These are phyloP conservation scores for Fusarium nematophilum DNA, from an alignment of 2,329 filamentous ascomycete species.

Conservation along the genomic window DNA sequence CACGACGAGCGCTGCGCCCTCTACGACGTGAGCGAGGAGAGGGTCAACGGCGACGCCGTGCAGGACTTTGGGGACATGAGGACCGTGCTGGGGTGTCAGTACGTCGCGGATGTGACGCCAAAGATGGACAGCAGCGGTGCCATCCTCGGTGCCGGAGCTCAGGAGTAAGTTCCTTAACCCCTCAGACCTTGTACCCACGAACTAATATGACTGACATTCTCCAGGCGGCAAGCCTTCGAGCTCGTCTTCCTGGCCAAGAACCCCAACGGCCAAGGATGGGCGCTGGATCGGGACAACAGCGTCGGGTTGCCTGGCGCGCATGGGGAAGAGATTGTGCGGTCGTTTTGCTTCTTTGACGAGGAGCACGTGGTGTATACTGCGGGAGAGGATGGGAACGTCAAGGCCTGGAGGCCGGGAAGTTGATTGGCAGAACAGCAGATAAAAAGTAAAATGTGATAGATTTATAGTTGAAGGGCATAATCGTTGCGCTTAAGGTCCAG, in stretches of 20 bases:
- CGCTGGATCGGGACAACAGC: constrained; percentile 63
- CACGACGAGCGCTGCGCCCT: constrained; percentile 83
- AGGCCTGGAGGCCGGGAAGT: constrained; percentile 61
- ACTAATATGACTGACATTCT: neutral
- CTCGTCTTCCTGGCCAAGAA: constrained; percentile 68
- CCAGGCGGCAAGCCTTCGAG: constrained; percentile 67
- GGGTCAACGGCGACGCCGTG: constrained; percentile 67
- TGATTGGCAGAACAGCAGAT: constrained; percentile 31
- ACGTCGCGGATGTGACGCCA: constrained; percentile 74
- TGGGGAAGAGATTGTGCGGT: constrained; percentile 71
- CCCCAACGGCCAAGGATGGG: constrained; percentile 59
- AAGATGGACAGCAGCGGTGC: constrained; percentile 69
- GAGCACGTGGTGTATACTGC: constrained; percentile 68
- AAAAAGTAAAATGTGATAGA: neutral
- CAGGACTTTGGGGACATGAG: constrained; percentile 77
- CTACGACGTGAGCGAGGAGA: constrained; percentile 74
- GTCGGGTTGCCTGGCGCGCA: constrained; percentile 73
- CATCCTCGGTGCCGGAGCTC: constrained; percentile 72
- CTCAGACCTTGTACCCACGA: constrained; percentile 42
- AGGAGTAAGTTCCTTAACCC: constrained; percentile 67
- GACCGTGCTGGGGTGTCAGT: constrained; percentile 74
- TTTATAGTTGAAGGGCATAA: neutral
- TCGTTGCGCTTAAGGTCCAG: too few relatives aligned
- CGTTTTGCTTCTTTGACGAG: constrained; percentile 73
- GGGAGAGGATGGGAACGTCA: constrained; percentile 68